These are phyloP conservation scores for Arabis hirsuta DNA, from an alignment of 345 rosid species.

Conservation along the genomic window DNA sequence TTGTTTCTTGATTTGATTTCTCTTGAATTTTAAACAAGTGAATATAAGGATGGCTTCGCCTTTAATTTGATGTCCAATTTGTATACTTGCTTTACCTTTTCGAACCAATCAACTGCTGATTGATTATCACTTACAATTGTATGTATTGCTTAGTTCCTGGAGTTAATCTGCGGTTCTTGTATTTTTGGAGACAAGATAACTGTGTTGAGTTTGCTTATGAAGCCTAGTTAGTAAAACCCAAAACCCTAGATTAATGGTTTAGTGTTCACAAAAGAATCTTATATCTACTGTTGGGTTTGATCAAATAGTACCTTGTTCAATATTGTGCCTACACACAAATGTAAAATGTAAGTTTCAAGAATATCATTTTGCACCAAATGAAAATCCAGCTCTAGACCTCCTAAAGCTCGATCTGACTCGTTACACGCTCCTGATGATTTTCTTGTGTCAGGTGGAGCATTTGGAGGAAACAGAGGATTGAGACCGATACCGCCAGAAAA, in stretches of 20 bases:
- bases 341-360: constrained; percentile 3
- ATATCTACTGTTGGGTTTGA: neutral
- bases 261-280: neutral
- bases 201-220: constrained; percentile 7
- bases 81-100: neutral
- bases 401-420: neutral
- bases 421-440: neutral
- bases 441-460: constrained; percentile 75
- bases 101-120: neutral
- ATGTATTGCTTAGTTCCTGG: neutral
- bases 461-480: constrained; percentile 91
- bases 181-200: neutral
- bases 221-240: neutral
- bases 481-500: constrained; percentile 95
- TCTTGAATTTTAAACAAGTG: neutral
- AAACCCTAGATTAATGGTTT: constrained; percentile 5
- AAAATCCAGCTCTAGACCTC: neutral
- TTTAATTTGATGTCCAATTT: neutral
- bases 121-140: neutral
- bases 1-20: neutral
- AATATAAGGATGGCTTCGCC: neutral
- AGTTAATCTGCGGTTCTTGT: neutral
- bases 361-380: neutral
- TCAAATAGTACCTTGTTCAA: neutral
- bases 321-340: no score